Base-by-base conservation (phyloP, 2,329 filamentous ascomycete genomes). In the Fusarium burgessii region DNA sequence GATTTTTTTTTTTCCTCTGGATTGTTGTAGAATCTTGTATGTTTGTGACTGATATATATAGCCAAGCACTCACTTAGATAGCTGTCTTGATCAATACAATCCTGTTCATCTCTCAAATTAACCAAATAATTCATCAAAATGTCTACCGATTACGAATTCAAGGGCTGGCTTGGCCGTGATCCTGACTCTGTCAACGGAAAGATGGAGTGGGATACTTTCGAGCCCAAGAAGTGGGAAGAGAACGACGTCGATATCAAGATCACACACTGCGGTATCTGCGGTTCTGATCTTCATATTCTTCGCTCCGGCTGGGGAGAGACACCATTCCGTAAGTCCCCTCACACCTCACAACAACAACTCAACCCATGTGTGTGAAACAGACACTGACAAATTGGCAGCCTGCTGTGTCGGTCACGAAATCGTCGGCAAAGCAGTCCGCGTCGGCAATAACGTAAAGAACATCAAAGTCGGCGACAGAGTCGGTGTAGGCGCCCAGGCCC, bases 401-500 rank as follows among this genome's bases (percentile, higher is more conserved):
- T 85, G 84, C 78, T 86, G 86, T 35, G 87, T 90, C 29, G 90
- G 89, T 58, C 90, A 92, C 77, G 90, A 92, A 74, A 91, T 92
- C 46, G 85, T 91, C 68, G 90, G 90, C 46, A 85, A 80, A 13
- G 86, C 85, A 9, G 84, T 87, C 49, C 84, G 85, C 32, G 81
- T 90, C 40, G 89, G 88, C 41, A 79, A 78, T 36, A 79, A 84
- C 36, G 83, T 84, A 20, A 80, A 77, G 23, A 69, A 82, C 47
- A 84, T 92, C 78, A 83, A 85, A 47, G 75, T 91, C 42, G 90
- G 91, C 46, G 89, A 92, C 76, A 85, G 89, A 35, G 89, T 91
- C 45, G 87, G 88, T 47, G 84, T 91, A 25, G 89, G 90, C 61
- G 89, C 89, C 8, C 89, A 91, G 76, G 84, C 84, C 47, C 81